These are phyloP conservation scores for Pholiota conissans DNA, from an alignment of 768 basidiomycete species.

Conservation along the genomic window DNA sequence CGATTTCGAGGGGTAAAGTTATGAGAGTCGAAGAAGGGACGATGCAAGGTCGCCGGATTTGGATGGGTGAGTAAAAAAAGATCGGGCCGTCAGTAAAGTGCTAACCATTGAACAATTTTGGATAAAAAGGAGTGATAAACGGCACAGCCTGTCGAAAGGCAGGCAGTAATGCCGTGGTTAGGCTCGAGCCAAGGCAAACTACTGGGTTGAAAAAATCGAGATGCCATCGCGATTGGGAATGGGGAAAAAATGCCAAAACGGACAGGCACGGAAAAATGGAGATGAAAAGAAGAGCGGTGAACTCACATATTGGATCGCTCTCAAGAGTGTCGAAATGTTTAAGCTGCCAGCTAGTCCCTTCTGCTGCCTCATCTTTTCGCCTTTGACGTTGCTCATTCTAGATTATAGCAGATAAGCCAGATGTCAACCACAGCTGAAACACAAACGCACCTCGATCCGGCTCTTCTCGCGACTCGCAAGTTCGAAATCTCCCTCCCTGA, in stretches of 20 bases:
- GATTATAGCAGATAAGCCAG: neutral
- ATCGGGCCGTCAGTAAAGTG: neutral
- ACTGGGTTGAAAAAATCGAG: too few relatives aligned
- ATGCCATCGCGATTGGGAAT: too few relatives aligned
- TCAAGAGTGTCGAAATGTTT: constrained; percentile 77
- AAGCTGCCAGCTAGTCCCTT: constrained; percentile 70
- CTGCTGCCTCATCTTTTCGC: constrained; percentile 77
- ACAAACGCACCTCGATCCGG: constrained; percentile 74
- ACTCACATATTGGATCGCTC: constrained; percentile 72
- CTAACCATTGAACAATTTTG: neutral
- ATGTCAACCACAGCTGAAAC: neutral
- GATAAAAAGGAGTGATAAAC: neutral
- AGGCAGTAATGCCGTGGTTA: too few relatives aligned
- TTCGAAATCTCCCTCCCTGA: constrained; percentile 90
- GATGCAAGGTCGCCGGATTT: neutral
- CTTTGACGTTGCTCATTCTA: constrained; percentile 93
- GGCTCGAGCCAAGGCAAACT: too few relatives aligned
- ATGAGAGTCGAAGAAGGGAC: neutral
- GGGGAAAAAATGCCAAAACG: neutral
- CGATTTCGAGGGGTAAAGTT: neutral
- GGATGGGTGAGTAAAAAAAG: neutral
- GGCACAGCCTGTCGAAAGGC: too few relatives aligned
- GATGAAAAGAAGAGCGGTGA: neutral
- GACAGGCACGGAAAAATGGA: neutral
- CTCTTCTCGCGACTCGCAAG: constrained; percentile 86